Evolutionary conservation across 2,329 filamentous ascomycete genomes (phyloP), one percentile per base, ranked within the genome.

Genomic region (Ophiostoma australiae): DNA sequence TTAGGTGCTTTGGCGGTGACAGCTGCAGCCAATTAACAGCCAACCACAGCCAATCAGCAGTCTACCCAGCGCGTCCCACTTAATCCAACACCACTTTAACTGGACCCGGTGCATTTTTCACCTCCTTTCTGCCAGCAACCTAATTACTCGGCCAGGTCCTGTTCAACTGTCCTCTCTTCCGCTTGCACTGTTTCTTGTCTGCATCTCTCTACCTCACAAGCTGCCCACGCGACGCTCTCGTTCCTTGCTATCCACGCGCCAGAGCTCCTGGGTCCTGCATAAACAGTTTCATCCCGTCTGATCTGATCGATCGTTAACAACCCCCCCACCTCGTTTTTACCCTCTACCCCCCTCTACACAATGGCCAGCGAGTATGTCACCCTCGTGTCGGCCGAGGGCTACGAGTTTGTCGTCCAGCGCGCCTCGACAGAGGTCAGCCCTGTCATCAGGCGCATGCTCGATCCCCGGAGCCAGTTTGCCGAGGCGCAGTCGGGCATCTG

Each of bases 361-460:
- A 71, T 73, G 69, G 71, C 74, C 10, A 87, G 85, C 80, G 89
- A 92, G 77, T 94, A 93, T 79, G 86, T 94, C 74, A 94, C 91
- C 5, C 86, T 94, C 69, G 84, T 93, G 61, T 93, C 91, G 0
- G 85, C 84, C 75, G 91, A 94, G 79, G 90, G 87, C 76, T 93
- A 88, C 78, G 90, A 93, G 81, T 94, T 92, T 78, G 87, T 91
- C 74, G 84, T 94, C 69, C 83, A 91, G 70, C 88, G 91, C 70
- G 89, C 91, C 68, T 89, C 90, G 2, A 88, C 90, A 72, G 83
- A 87, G 76, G 83, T 91, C 76, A 91, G 90, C 75, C 88, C 88
- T 44, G 86, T 89, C 72, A 90, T 94, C 81, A 90, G 88, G 80
- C 85, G 88, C 78, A 93, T 92, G 86, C 82, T 94, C 72, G 89